Evolutionary conservation across 805 yeast species (phyloP), one percentile per base, ranked within the genome.

Genomic region (Tetrapisispora nanseiensis): DNA sequence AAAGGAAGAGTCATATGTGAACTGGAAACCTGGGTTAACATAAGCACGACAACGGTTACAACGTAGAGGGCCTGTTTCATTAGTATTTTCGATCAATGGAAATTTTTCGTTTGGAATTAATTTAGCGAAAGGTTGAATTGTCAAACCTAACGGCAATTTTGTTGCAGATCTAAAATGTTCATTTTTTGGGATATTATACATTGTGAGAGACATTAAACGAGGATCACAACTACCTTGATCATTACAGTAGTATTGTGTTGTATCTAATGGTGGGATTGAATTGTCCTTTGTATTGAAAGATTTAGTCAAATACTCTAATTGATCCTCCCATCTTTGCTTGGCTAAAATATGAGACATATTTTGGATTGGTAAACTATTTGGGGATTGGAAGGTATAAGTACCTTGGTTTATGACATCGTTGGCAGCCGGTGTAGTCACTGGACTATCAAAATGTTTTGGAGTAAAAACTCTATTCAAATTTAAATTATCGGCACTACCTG

Each of bases 21-120:
- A 66, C 51, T 76, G 78, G 79, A 83, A 80, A 22, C 80, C 74
- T 2, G 96, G 90, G 57, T 89, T 90, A 48, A 87, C 70, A 59
- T 86, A 90, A 1, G 95, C 76, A 42, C 95, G 75, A 63, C 97
- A 90, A 46, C 97, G 79, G 48, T 77, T 74, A 63, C 97, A 90
- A 49, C 97, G 73, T 24, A 92, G 80, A 0, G 95, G 10, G 69
- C 61, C 64, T 76, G 73, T 33, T 8, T 44, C 42, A 22, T 37
- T 10, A 6, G 27, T 23, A 7, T 38, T 12, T 18, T 29, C 48
- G 10, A 50, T 79, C 15, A 40, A 31, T n/a, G 46, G 44, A 2
- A 86, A 74, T 0, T 62, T 63, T 2, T 73, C 75, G 15, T 72
- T 80, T 6, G 62, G 57, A 27, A 66, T 62, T 13, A 61, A 51